Percentiles rank a stretch among this genome's conserved stretches.
These are phyloP conservation scores for Fusarium hostae DNA, from an alignment of 2,329 filamentous ascomycete species.

Conservation along the genomic window DNA sequence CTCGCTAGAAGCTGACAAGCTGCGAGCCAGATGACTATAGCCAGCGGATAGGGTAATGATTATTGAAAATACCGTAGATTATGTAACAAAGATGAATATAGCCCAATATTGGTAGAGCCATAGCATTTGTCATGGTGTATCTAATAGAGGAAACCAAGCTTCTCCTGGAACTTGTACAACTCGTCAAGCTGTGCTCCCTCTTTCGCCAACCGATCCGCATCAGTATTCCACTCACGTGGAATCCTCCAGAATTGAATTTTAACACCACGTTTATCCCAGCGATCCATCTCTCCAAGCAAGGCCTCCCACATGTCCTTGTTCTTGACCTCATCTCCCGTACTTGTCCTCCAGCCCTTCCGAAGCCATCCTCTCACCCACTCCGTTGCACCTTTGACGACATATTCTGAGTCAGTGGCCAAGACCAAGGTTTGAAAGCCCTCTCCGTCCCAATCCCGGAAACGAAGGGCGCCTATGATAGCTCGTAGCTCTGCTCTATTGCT, in stretches of 20 bases:
- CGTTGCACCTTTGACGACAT: slow-evolving; percentile 25
- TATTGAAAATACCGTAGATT: no score
- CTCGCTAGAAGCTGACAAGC: background rate
- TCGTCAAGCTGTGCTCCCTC: slow-evolving; percentile 29
- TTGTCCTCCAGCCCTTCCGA: slow-evolving; percentile 58
- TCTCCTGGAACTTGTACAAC: no score
- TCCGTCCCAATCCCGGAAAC: slow-evolving; percentile 36
- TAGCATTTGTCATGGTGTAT: no score
- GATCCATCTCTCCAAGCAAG: slow-evolving; percentile 56
- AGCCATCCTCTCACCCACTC: slow-evolving; percentile 30
- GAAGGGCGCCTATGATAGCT: slow-evolving; percentile 14
- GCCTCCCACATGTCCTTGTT: slow-evolving; percentile 65
- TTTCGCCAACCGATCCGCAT: slow-evolving; percentile 56
- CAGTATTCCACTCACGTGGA: slow-evolving; percentile 54
- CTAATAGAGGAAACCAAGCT: no score
- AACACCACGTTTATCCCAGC: slow-evolving; percentile 43
- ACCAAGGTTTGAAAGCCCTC: slow-evolving; percentile 51
- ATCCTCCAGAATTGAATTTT: slow-evolving; percentile 61
- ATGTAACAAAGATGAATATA: no score
- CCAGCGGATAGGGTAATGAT: no score
- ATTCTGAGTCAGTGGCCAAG: slow-evolving; percentile 47
- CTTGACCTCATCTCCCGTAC: no score
- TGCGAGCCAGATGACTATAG: no score
- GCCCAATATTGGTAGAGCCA: no score
- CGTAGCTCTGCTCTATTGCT: slow-evolving; percentile 53